Conservation (phyloP, 169 alveolate species). For the Plasmodium sp. region DNA sequence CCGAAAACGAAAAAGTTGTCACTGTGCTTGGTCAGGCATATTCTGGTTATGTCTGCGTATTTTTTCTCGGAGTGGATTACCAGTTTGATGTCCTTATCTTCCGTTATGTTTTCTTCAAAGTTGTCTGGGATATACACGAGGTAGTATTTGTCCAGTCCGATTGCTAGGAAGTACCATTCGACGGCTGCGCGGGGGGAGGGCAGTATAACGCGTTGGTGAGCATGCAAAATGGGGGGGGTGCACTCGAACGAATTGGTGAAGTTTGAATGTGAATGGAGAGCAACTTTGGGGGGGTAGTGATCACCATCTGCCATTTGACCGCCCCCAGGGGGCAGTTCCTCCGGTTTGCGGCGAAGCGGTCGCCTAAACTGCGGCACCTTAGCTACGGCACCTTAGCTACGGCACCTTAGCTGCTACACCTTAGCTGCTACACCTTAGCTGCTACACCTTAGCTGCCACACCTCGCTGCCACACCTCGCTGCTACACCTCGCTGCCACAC, state of each 20-base stretch:
- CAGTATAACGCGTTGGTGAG: neutral
- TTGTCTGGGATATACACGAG: conserved; percentile 54
- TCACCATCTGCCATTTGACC: no score
- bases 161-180: conserved; percentile 63
- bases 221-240: neutral
- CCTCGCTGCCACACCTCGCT: no score
- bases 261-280: neutral
- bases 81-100: conserved; percentile 25
- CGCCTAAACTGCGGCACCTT: neutral
- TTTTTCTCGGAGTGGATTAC: conserved; percentile 15
- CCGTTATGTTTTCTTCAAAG: conserved; percentile 62
- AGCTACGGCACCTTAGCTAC: neutral
- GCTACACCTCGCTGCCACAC: no score
- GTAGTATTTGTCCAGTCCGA: conserved; percentile 48
- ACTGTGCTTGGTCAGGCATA: conserved; percentile 41
- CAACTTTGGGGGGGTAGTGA: no score
- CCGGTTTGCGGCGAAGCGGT: neutral
- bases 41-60: conserved; percentile 67
- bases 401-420: neutral
- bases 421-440: no score
- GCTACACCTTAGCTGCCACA: no score
- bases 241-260: neutral
- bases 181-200: neutral
- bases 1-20: conserved; percentile 67
- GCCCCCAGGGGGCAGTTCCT: neutral